Evolutionary conservation across 805 yeast genomes (phyloP), one percentile per base, ranked within the genome.

Genomic region (Lipomyces japonicus): DNA sequence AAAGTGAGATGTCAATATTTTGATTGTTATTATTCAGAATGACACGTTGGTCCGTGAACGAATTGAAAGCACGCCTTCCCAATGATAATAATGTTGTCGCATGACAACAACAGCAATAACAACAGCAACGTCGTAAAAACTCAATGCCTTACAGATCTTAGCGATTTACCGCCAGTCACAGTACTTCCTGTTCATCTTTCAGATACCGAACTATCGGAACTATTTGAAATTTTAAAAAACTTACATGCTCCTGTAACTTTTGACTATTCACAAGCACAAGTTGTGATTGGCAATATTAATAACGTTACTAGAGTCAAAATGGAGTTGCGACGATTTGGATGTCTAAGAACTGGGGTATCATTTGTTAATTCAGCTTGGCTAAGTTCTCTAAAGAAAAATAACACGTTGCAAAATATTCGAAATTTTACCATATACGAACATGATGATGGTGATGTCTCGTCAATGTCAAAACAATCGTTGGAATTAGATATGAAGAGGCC

Each of bases 111-210:
- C n/a, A n/a, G n/a, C n/a, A n/a, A n/a, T n/a, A n/a, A n/a, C n/a
- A n/a, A n/a, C n/a, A n/a, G n/a, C n/a, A n/a, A n/a, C n/a, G n/a
- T n/a, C n/a, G n/a, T n/a, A n/a, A n/a, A n/a, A n/a, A n/a, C n/a
- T n/a, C n/a, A n/a, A n/a, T n/a, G n/a, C n/a, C n/a, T n/a, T n/a
- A n/a, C n/a, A n/a, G n/a, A n/a, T n/a, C n/a, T n/a, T n/a, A n/a
- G n/a, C n/a, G n/a, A n/a, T 34, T 6, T 14, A 6, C 37, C 37
- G 37, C 19, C 16, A 6, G 37, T 34, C 5, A 19, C 37, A 30
- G 34, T 52, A 2, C 51, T 53, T 6, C 57, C 58, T 10, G 50
- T 44, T 4, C 58, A 46, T 23, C 37, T 53, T 16, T 28, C 50
- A 10, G 37, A 16, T n/a, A 28, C 18, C 16, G 46, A 46, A 30